Conservation (phyloP, 306 rosid genomes). For the Hippophae tibetana region DNA sequence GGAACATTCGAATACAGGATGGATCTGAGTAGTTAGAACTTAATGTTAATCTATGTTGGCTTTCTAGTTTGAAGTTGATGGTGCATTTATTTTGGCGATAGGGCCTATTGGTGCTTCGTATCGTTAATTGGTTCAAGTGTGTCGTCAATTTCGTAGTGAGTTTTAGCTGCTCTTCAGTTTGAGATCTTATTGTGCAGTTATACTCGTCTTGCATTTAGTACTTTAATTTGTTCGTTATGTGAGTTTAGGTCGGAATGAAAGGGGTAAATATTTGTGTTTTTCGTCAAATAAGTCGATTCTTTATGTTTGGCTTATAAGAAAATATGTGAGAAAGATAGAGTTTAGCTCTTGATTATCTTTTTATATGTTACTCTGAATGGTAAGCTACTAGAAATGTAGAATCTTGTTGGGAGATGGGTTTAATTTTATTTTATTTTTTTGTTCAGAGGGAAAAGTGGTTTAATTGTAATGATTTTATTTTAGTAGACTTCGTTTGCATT, state of each 20-base stretch:
- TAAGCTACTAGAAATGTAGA: no score
- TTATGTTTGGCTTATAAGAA: conserved; percentile 13
- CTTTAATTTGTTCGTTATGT: conserved; percentile 15
- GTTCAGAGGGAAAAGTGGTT: no score
- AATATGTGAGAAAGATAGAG: background rate
- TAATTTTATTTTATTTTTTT: no score
- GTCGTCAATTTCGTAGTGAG: conserved; percentile 12
- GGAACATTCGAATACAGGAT: background rate
- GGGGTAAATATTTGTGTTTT: conserved; percentile 2
- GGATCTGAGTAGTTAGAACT: conserved; percentile 9
- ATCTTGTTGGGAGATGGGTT: no score
- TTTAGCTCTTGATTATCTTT: background rate
- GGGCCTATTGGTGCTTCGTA: conserved; percentile 2
- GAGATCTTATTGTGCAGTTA: conserved; percentile 9
- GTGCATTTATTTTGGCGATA: background rate
- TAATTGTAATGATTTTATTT: no score
- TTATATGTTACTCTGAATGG: no score
- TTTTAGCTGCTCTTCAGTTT: conserved; percentile 9
- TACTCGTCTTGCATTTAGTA: conserved; percentile 10
- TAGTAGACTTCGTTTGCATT: no score
- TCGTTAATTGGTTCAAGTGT: background rate
- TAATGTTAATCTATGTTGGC: conserved; percentile 3
- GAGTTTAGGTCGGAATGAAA: conserved; percentile 1
- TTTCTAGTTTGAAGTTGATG: conserved; percentile 1
- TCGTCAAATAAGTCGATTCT: conserved; percentile 5